Percentiles rank a stretch among this genome's conserved stretches.
phyloP scores from a whole-genome alignment of 352 stramenopile genomes.

The Pythium rishiriense region DNA sequence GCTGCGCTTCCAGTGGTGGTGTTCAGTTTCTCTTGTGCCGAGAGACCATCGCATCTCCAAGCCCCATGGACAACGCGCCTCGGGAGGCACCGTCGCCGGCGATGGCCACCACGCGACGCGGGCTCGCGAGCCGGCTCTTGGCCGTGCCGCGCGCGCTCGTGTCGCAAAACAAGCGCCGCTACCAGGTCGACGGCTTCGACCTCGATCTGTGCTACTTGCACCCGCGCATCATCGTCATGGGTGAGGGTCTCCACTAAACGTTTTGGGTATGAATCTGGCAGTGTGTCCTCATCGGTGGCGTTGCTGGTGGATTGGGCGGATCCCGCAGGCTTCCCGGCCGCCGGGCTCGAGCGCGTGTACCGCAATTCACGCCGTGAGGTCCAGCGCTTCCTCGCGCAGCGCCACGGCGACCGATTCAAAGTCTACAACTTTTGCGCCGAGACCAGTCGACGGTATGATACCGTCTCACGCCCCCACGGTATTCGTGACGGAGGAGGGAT shows the following conservation, averaged over 20 bases:
- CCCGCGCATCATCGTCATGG: constrained; percentile 77
- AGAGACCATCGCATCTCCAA: too few relatives aligned
- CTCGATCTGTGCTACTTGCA: constrained; percentile 76
- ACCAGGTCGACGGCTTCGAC: constrained; percentile 57
- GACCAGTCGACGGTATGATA: constrained; percentile 38
- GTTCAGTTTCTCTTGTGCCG: too few relatives aligned
- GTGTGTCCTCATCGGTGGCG: neutral
- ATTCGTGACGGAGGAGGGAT: neutral
- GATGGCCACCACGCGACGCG: too few relatives aligned
- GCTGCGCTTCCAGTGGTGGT: too few relatives aligned
- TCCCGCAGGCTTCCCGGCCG: constrained; percentile 50
- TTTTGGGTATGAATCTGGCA: neutral
- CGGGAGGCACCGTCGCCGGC: too few relatives aligned
- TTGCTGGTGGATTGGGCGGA: neutral
- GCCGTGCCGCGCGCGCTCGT: constrained; percentile 61
- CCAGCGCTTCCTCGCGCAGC: constrained; percentile 49
- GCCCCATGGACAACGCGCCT: too few relatives aligned
- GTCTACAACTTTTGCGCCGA: constrained; percentile 82
- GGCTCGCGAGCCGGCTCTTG: constrained; percentile 29
- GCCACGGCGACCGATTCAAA: constrained; percentile 57
- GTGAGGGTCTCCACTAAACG: constrained; percentile 24
- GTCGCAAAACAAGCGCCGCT: constrained; percentile 79
- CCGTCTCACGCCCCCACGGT: neutral
- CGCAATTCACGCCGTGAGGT: constrained; percentile 66
- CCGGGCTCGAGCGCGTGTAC: constrained; percentile 57